Evolutionary conservation across 148 eudicot genomes (phyloP), one percentile per base, ranked within the genome.

Genomic region (Nepenthes gracilis): DNA sequence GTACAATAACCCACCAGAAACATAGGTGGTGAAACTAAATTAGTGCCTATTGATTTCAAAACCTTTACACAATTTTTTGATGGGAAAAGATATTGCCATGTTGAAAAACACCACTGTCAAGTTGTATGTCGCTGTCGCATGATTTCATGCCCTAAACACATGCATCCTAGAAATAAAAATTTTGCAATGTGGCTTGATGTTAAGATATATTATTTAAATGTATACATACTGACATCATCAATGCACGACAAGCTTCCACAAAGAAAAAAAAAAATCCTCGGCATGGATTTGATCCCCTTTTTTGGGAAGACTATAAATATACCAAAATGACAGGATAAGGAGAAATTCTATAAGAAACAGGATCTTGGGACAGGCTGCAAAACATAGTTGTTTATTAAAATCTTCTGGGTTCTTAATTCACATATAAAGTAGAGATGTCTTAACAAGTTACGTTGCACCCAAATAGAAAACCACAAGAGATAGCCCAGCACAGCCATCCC

Each of bases 271-370:
- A 3, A 40, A 8, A 40, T 40, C 6, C 4, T 40, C 45, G 45
- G 45, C 8, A 40, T 40, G 23, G 23, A 23, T 23, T 23, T 23
- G 23, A 23, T 23, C 23, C 23, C 8, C 8, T 40, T 40, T 8
- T 40, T 8, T 40, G 45, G 8, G 8, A 40, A 40, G 1, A 49
- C 10, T 64, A 32, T 13, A 60, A 40, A 68, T 83, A 69, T 80
- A 92, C 98, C 98, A 92, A 77, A 81, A 92, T 68, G 98, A 92
- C 23, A 92, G 73, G 51, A 92, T 90, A 35, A 92, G 90, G 66
- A 92, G 94, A 84, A 92, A 88, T 65, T 94, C 94, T 59, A 86
- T 83, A 73, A 88, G 67, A 64, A 88, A 81, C 66, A 88, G 78
- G 80, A 88, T 92, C 70, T 80, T 78, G 52, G 98, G 96, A 68